Evolutionary conservation across 202 grass and related monocot genomes (phyloP).

Genomic region (Saccharum hybrid): DNA sequence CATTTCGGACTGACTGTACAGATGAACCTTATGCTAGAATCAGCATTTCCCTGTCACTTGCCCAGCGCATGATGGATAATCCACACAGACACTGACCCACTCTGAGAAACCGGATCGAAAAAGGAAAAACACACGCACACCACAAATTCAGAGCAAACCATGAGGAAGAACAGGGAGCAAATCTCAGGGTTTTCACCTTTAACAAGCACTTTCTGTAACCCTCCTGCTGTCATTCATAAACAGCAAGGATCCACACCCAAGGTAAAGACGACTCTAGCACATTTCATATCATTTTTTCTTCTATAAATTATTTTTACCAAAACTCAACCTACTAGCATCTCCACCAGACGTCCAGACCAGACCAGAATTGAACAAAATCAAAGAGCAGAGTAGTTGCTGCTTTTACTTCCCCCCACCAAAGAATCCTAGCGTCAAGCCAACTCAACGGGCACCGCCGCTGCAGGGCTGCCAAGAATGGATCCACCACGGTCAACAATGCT

Average conservation of each 20-base stretch:
- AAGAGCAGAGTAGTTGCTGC: constrained; percentile 24
- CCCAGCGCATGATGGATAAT: constrained; percentile 16
- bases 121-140: not conserved
- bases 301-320: constrained; percentile 29
- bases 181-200: constrained; percentile 32
- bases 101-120: not conserved
- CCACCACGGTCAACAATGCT: constrained; percentile 42
- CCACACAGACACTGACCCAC: constrained; percentile 2
- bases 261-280: constrained; percentile 28
- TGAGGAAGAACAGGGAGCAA: not conserved
- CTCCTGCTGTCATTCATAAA: constrained; percentile 16
- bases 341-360: not conserved
- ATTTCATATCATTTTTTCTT: constrained; percentile 16
- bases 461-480: constrained; percentile 6
- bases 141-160: not conserved
- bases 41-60: constrained; percentile 13
- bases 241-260: constrained; percentile 16
- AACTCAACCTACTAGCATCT: constrained; percentile 12
- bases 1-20: too few species aligned
- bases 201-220: not conserved
- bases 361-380: constrained; percentile 9
- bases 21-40: too few species aligned
- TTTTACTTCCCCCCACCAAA: constrained; percentile 28
- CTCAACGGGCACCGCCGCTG: not conserved
- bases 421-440: constrained; percentile 37